Conservation (phyloP, 306 rosid species). For the Acacia acuminata region DNA sequence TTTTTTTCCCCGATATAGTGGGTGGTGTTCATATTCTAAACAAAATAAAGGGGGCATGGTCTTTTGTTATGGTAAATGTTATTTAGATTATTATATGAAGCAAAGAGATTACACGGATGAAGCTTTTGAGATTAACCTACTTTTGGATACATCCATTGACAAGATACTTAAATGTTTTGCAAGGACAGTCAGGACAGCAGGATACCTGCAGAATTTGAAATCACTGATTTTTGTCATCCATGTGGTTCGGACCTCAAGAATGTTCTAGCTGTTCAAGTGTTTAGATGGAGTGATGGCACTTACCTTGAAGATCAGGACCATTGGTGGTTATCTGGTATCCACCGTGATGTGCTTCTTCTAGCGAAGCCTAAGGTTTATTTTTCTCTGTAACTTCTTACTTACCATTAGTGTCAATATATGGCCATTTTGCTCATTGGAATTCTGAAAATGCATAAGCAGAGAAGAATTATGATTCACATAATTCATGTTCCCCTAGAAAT, state of each 20-base stretch:
- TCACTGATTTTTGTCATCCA: slow-evolving; percentile 80
- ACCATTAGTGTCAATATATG: background rate
- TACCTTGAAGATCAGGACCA: slow-evolving; percentile 99
- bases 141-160: slow-evolving; percentile 34
- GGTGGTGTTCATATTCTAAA: background rate
- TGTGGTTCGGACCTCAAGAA: slow-evolving; percentile 65
- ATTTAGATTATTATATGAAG: slow-evolving; percentile 14
- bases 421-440: background rate
- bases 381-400: slow-evolving; percentile 18
- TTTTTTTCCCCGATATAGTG: too few relatives aligned
- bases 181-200: slow-evolving; percentile 93
- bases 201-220: slow-evolving; percentile 95
- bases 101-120: slow-evolving; percentile 2
- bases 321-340: slow-evolving; percentile 95
- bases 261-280: slow-evolving; percentile 89
- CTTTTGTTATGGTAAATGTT: background rate
- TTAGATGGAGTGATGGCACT: slow-evolving; percentile 94
- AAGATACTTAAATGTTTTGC: slow-evolving; percentile 39
- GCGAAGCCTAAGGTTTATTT: slow-evolving; percentile 82
- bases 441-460: slow-evolving; percentile 2
- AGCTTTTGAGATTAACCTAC: slow-evolving; percentile 20
- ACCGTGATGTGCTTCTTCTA: slow-evolving; percentile 91
- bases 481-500: background rate
- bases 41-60: background rate
- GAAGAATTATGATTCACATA: background rate